These are phyloP conservation scores for Phyllosticta citriasiana DNA, from an alignment of 2,329 filamentous ascomycete species.

Conservation along the genomic window DNA sequence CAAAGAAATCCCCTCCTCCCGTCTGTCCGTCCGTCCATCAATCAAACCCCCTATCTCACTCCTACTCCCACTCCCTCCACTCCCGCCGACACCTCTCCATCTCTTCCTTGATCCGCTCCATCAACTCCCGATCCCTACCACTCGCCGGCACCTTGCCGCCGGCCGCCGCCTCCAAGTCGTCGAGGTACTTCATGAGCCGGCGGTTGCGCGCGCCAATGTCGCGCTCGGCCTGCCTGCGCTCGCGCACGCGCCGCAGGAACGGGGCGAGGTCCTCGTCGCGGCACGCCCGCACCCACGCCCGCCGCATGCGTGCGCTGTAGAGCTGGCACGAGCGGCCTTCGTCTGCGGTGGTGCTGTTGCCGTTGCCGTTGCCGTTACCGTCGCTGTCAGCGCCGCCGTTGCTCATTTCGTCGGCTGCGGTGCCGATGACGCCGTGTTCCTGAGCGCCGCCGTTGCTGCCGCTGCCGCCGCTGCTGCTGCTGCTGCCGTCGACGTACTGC, in stretches of 20 bases:
- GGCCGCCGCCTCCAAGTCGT: constrained; percentile 10
- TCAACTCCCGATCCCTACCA: constrained; percentile 10
- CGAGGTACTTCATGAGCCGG: neutral
- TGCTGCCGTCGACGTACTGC: constrained; percentile 39
- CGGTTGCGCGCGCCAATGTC: neutral
- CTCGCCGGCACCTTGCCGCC: constrained; percentile 4
- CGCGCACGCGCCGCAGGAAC: constrained; percentile 53
- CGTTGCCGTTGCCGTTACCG: neutral
- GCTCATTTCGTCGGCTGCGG: neutral
- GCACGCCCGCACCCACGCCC: constrained; percentile 59
- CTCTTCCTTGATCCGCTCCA: constrained; percentile 19
- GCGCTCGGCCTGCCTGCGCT: constrained; percentile 33
- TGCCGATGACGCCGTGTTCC: constrained; percentile 19
- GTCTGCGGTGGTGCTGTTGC: neutral
- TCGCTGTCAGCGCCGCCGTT: neutral
- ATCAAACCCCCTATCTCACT: neutral
- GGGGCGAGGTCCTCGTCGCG: constrained; percentile 45
- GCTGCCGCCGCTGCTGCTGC: too few species aligned
- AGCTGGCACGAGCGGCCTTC: constrained; percentile 57
- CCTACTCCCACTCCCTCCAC: constrained; percentile 24
- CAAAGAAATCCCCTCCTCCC: neutral
- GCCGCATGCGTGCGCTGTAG: constrained; percentile 70
- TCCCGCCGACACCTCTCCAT: constrained; percentile 18
- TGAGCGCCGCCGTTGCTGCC: constrained; percentile 18
- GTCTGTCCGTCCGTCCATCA: neutral